Conservation (phyloP, 345 rosid species). For the Passiflora organensis region DNA sequence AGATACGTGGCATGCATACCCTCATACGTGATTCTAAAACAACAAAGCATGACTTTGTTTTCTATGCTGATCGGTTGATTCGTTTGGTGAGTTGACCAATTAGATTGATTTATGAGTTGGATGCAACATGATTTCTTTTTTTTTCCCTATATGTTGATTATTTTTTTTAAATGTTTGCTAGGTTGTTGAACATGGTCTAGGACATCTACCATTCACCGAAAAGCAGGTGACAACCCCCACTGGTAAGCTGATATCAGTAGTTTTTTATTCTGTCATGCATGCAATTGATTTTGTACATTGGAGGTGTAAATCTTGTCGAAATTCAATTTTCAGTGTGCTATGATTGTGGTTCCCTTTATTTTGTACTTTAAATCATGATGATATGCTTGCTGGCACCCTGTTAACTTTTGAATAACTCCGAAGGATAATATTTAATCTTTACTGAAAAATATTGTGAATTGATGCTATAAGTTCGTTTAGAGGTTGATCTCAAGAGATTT, state of each 20-base stretch:
- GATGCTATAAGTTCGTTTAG: no score
- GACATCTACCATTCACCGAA: conserved; percentile 96
- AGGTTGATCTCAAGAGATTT: no score
- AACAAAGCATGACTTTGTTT: conserved; percentile 93
- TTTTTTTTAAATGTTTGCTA: conserved; percentile 21
- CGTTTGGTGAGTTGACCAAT: conserved; percentile 68
- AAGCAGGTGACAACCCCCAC: conserved; percentile 96
- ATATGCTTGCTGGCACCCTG: no score
- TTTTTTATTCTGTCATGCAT: not conserved
- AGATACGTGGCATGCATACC: conserved; percentile 99
- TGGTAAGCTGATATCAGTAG: conserved; percentile 50
- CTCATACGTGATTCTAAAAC: conserved; percentile 93
- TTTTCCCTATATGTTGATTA: not conserved
- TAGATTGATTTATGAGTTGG: not conserved
- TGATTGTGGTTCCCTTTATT: no score
- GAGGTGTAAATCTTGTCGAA: no score
- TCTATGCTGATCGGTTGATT: conserved; percentile 92
- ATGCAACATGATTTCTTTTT: not conserved
- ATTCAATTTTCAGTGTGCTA: no score
- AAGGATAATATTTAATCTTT: no score
- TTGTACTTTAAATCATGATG: no score
- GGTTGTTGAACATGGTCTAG: conserved; percentile 99
- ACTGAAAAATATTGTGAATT: no score
- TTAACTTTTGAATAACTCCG: no score
- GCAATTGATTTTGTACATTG: no score